Evolutionary conservation across 805 yeast genomes (phyloP).

Genomic region (Scheffersomyces coipomensis): DNA sequence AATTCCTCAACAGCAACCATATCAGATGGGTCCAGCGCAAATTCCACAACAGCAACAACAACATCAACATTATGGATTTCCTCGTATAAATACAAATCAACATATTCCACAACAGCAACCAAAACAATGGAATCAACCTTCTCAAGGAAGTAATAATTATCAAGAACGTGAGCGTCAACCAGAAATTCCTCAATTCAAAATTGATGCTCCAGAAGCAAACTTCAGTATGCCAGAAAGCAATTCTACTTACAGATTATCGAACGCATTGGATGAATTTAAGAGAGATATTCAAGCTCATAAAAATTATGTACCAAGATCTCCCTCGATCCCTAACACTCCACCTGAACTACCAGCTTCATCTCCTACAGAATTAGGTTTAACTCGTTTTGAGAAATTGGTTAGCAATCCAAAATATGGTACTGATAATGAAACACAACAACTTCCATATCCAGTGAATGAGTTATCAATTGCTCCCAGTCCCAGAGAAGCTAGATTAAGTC

Average conservation of each 20-base stretch:
- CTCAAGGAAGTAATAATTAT: neutral
- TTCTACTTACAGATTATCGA: conserved; percentile 17
- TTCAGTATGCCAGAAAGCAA: neutral
- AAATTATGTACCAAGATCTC: conserved; percentile 13
- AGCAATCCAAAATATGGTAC: conserved; percentile 1
- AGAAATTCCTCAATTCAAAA: neutral
- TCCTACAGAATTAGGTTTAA: conserved; percentile 14
- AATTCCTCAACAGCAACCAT: neutral
- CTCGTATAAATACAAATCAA: neutral
- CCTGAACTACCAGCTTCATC: conserved; percentile 11
- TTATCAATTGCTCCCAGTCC: conserved; percentile 1
- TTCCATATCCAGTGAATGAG: neutral
- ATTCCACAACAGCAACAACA: neutral
- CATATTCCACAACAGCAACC: neutral
- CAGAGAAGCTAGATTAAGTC: conserved; percentile 23
- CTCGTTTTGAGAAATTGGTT: conserved; percentile 8
- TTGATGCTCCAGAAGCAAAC: neutral
- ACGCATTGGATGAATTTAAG: conserved; percentile 26
- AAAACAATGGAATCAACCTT: neutral
- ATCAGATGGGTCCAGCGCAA: conserved; percentile 2
- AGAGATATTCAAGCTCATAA: conserved; percentile 24
- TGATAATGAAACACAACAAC: neutral
- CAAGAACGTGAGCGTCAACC: neutral
- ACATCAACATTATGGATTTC: neutral
- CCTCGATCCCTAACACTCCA: conserved; percentile 5